These are phyloP conservation scores for Phytophthora hybrid DNA, from an alignment of 352 stramenopile genomes.

Conservation along the genomic window DNA sequence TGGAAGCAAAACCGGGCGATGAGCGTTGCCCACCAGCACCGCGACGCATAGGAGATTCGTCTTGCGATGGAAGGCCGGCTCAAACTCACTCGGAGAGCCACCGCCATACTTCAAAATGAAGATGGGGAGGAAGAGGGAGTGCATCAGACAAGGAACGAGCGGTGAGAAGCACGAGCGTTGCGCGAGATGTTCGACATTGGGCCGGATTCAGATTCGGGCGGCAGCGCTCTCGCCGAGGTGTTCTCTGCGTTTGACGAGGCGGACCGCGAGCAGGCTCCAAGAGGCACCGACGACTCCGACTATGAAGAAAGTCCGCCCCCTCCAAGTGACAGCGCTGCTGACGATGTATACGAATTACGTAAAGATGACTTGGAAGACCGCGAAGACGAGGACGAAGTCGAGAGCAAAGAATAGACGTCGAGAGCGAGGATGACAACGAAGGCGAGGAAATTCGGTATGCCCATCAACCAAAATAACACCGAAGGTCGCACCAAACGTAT, in stretches of 20 bases:
- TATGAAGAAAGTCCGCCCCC: background rate
- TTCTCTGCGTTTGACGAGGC: background rate
- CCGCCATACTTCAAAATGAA: background rate
- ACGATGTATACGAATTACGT: background rate
- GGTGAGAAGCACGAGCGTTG: background rate
- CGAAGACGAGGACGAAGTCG: background rate
- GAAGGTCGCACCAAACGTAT: background rate
- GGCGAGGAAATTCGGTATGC: background rate
- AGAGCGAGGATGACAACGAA: background rate
- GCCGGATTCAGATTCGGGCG: background rate
- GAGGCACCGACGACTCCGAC: background rate
- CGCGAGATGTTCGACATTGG: constrained; percentile 1
- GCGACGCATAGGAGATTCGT: background rate
- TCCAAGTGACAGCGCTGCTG: background rate
- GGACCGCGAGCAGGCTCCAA: background rate
- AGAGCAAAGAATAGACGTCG: background rate
- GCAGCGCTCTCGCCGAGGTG: background rate
- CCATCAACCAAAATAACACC: background rate
- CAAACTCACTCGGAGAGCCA: background rate
- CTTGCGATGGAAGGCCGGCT: background rate
- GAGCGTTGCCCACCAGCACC: background rate
- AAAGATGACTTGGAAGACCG: background rate
- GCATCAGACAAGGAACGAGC: background rate
- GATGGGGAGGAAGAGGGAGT: background rate
- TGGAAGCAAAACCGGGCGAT: background rate